Conservation (phyloP, 495 filamentous ascomycete species). For the Astrothelium macrocarpum region DNA sequence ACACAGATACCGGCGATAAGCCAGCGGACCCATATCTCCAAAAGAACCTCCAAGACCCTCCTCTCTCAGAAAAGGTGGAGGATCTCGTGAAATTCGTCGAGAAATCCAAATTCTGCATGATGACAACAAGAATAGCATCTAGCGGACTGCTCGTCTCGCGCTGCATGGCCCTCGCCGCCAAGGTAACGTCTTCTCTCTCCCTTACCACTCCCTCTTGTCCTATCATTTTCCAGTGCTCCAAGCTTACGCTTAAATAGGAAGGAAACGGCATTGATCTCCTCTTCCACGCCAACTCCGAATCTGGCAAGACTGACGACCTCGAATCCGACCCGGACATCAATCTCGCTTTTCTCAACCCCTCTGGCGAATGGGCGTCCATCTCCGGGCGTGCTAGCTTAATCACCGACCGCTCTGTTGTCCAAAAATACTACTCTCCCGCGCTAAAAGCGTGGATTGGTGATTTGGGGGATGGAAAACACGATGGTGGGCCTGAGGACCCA, state of each 20-base stretch:
- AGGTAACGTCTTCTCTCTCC: slow-evolving; percentile 40
- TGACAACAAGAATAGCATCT: slow-evolving; percentile 51
- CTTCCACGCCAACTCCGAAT: slow-evolving; percentile 91
- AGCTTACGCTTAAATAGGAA: slow-evolving; percentile 44
- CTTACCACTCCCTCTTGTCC: not conserved
- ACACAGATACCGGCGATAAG: slow-evolving; percentile 47
- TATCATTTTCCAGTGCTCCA: slow-evolving; percentile 3
- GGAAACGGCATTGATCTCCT: slow-evolving; percentile 72
- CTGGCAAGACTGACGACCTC: slow-evolving; percentile 83
- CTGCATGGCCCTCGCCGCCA: slow-evolving; percentile 85
- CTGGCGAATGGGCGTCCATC: slow-evolving; percentile 73
- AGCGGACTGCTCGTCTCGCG: slow-evolving; percentile 59
- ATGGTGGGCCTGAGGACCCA: slow-evolving; percentile 73
- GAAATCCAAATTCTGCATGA: slow-evolving; percentile 69
- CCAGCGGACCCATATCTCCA: slow-evolving; percentile 72
- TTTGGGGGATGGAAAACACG: slow-evolving; percentile 76
- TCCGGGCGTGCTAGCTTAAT: slow-evolving; percentile 60
- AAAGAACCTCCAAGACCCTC: slow-evolving; percentile 55
- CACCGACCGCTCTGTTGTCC: slow-evolving; percentile 55
- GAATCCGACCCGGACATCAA: slow-evolving; percentile 66
- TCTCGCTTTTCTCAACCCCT: slow-evolving; percentile 70
- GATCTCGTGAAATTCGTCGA: slow-evolving; percentile 61
- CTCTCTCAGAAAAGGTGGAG: slow-evolving; percentile 68
- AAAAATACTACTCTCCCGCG: slow-evolving; percentile 65
- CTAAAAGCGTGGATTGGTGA: slow-evolving; percentile 89